Conservation (phyloP, 2,329 filamentous ascomycete genomes). For the Aspergillus sojae region DNA sequence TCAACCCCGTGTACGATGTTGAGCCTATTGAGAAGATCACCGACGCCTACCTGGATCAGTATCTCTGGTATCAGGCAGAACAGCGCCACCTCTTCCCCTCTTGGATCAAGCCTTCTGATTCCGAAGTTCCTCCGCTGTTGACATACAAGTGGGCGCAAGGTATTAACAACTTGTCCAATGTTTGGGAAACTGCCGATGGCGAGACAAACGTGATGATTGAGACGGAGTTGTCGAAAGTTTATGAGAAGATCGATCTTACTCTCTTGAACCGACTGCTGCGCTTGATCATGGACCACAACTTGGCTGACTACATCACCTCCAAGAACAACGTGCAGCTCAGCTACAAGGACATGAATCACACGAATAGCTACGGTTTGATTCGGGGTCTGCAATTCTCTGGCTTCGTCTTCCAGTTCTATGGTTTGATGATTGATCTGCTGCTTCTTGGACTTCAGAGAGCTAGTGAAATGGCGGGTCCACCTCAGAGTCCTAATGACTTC, state of each 20-base stretch:
- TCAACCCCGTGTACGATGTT: slow-evolving; percentile 98
- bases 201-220: slow-evolving; percentile 99
- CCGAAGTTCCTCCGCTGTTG: slow-evolving; percentile 89
- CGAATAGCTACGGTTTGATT: slow-evolving; percentile 98
- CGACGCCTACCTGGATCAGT: slow-evolving; percentile 97
- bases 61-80: slow-evolving; percentile 98
- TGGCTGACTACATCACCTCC: slow-evolving; percentile 97
- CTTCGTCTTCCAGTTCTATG: slow-evolving; percentile 99
- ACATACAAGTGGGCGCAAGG: slow-evolving; percentile 99
- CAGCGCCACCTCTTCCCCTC: slow-evolving; percentile 95
- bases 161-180: slow-evolving; percentile 94
- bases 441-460: slow-evolving; percentile 91
- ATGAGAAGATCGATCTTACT: slow-evolving; percentile 98
- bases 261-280: slow-evolving; percentile 89
- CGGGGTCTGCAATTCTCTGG: slow-evolving; percentile 96
- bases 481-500: slow-evolving; percentile 94
- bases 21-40: slow-evolving; percentile 99
- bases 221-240: slow-evolving; percentile 97
- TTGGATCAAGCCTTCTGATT: slow-evolving; percentile 99
- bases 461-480: slow-evolving; percentile 95
- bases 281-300: slow-evolving; percentile 98
- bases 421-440: slow-evolving; percentile 88
- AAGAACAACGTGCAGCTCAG: slow-evolving; percentile 99
- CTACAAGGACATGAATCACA: slow-evolving; percentile 99
- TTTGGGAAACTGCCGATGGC: slow-evolving; percentile 91